Base-by-base conservation (phyloP, 257 asterid genomes). In the Gentiana macrophylla region DNA sequence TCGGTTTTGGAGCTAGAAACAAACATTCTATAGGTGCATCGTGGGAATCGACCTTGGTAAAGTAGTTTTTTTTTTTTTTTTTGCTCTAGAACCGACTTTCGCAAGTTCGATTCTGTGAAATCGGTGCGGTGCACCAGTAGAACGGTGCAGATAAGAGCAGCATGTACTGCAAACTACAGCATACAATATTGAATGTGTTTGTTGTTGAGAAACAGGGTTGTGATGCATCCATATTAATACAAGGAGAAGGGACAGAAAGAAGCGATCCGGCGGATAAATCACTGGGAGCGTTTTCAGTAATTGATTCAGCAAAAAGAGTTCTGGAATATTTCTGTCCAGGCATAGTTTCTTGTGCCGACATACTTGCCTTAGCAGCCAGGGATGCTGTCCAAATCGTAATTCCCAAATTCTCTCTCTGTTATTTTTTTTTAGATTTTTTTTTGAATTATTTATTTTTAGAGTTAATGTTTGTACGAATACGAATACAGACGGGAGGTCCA, bases 281-380 rank as follows among this genome's bases (percentile, higher is more conserved):
- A 45, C 66, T 86, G 4, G 92, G 79, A 44, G 94, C 89, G 49
- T 86, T 81, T 58, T 58, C 79, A 12, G 89, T 76, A 12, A 76
- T 84, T 41, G 94, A 86, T 35, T 70, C 89, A 3, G 89, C 89
- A 0, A 86, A 86, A 66, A 75, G 85, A 52, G 56, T 80, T 64
- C 71, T 84, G 9, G 94, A 86, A 65, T 8, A 78, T 49, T 81
- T 84, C 50, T 86, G 96, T 55, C 92, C 94, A 0, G 72, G 65
- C 64, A 77, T 63, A 24, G 94, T 86, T 69, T 86, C 96, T 71
- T 86, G 96, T 64, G 94, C 96, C 32, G 96, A 86, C 67, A 71
- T 86, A 54, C 68, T 86, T 46, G 92, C 86, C 47, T 66, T 86
- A 68, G 89, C 92, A 32, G 96, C 96, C 35, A 67, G 96, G 69